These are phyloP conservation scores for Hymenoscyphus infarciens DNA, from an alignment of 2,329 filamentous ascomycete genomes.

Conservation along the genomic window DNA sequence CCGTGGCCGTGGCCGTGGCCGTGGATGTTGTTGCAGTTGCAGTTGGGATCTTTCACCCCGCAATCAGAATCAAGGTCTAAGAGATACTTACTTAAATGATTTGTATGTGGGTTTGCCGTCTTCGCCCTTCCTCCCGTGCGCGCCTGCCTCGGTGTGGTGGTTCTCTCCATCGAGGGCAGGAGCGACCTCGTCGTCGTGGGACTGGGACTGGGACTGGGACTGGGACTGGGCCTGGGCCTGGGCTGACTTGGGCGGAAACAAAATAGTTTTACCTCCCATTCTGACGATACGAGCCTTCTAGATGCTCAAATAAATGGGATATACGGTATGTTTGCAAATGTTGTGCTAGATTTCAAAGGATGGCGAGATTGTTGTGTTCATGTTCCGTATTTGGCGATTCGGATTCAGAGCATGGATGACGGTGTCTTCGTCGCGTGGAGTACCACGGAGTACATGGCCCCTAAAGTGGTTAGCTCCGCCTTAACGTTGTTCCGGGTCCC, in stretches of 20 bases:
- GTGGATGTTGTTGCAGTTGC: too few species aligned
- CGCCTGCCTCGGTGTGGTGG: slow-evolving; percentile 5
- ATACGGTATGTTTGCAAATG: not conserved
- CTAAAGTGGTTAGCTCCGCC: not conserved
- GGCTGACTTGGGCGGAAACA: slow-evolving; percentile 14
- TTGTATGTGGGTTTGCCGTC: slow-evolving; percentile 35
- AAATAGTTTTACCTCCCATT: slow-evolving; percentile 9
- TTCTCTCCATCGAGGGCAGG: not conserved
- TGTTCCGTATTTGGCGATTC: too few species aligned
- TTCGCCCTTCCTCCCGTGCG: slow-evolving; percentile 10
- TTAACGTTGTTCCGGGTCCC: slow-evolving; percentile 4
- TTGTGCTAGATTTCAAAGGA: not conserved
- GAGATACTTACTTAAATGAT: slow-evolving; percentile 37
- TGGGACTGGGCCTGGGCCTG: not conserved
- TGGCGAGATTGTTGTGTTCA: not conserved
- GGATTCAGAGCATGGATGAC: not conserved
- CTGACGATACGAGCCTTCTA: not conserved
- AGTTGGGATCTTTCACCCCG: not conserved
- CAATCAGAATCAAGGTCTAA: not conserved
- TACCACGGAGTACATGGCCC: too few species aligned
- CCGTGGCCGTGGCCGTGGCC: not conserved
- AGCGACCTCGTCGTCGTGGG: slow-evolving; percentile 8
- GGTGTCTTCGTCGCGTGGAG: not conserved
- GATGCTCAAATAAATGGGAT: not conserved
- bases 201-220: not conserved